phyloP scores from a whole-genome alignment of 371 early-diverging fungal species.

The Umbelopsis sp. region DNA sequence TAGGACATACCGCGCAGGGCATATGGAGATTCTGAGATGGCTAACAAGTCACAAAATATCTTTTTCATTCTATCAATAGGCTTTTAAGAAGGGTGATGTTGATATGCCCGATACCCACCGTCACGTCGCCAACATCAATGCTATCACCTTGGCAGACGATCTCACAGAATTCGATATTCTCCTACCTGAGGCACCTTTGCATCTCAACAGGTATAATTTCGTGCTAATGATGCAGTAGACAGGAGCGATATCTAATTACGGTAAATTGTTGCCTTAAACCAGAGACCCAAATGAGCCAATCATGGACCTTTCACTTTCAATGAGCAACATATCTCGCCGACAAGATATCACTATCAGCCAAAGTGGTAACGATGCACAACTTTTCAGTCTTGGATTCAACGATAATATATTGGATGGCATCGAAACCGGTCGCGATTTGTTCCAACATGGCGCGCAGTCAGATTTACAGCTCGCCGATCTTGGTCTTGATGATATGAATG shows the following conservation, averaged over 20 bases:
- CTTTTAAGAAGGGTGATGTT: slow-evolving; percentile 85
- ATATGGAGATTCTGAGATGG: no score
- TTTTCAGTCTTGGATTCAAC: slow-evolving; percentile 4
- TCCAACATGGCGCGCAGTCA: slow-evolving; percentile 24
- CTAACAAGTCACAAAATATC: background rate
- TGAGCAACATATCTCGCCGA: slow-evolving; percentile 39
- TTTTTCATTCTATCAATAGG: slow-evolving; percentile 40
- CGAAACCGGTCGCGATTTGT: slow-evolving; percentile 28
- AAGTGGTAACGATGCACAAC: slow-evolving; percentile 16
- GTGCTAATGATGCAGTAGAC: slow-evolving; percentile 28
- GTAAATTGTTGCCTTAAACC: background rate
- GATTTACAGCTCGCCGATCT: slow-evolving; percentile 33
- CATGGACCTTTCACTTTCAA: slow-evolving; percentile 16
- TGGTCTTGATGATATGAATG: slow-evolving; percentile 32
- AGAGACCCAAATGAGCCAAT: slow-evolving; percentile 14
- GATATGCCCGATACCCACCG: slow-evolving; percentile 83
- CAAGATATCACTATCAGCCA: slow-evolving; percentile 66
- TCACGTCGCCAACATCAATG: slow-evolving; percentile 69
- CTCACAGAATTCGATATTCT: slow-evolving; percentile 91
- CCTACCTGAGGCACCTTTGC: slow-evolving; percentile 75
- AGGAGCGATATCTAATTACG: background rate
- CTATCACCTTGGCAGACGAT: slow-evolving; percentile 88
- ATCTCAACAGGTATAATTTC: slow-evolving; percentile 22
- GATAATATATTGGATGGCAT: slow-evolving; percentile 20
- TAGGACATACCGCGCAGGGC: no score